These are phyloP conservation scores for Vitis amurensis DNA, from an alignment of 164 flowering plant genomes.

Conservation along the genomic window DNA sequence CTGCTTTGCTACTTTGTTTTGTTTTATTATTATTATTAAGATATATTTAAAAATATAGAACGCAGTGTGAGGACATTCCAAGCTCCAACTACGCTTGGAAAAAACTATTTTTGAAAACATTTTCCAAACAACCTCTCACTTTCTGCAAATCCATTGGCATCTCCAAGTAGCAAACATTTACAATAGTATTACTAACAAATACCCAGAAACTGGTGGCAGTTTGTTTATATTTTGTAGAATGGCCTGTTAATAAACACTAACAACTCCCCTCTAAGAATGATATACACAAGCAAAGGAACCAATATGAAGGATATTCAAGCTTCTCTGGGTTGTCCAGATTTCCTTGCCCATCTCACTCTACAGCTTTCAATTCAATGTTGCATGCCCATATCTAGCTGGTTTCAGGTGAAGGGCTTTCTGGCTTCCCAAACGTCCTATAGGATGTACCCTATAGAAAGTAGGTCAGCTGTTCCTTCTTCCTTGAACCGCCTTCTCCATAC, in stretches of 20 bases:
- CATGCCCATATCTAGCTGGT: no score
- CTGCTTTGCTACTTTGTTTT: no score
- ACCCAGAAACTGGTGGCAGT: background rate
- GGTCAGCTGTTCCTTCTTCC: slow-evolving; percentile 68
- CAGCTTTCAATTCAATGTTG: background rate
- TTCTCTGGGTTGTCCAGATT: background rate
- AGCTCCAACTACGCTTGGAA: no score
- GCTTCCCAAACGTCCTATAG: background rate
- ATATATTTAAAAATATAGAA: no score
- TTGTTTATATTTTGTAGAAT: background rate
- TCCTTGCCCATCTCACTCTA: background rate
- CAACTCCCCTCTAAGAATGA: no score
- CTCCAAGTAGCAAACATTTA: slow-evolving; percentile 16
- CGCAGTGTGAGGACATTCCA: no score
- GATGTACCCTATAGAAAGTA: slow-evolving; percentile 53
- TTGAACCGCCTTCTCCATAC: slow-evolving; percentile 82
- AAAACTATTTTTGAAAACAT: no score
- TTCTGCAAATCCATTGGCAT: slow-evolving; percentile 1
- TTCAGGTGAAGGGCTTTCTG: background rate
- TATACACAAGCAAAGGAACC: no score
- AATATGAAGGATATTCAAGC: no score
- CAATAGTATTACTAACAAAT: background rate
- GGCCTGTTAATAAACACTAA: background rate
- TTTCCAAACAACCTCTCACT: background rate
- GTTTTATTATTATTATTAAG: no score